A percentile compares a stretch with the other conserved stretches of the same genome.
These are phyloP conservation scores for Hanseniaspora sp. DNA, from an alignment of 1,139 yeast genomes.

Conservation along the genomic window DNA sequence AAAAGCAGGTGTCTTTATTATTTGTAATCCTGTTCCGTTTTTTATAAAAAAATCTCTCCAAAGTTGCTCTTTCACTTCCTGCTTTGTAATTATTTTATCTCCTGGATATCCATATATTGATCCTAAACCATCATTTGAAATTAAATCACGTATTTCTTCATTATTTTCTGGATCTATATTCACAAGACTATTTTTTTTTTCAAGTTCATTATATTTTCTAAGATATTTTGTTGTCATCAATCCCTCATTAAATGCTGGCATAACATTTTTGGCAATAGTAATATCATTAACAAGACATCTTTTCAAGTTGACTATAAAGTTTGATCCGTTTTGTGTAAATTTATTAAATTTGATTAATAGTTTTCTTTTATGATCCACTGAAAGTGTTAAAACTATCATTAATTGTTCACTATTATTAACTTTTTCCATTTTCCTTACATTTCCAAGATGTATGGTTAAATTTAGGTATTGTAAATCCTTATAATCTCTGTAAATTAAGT, in stretches of 20 bases:
- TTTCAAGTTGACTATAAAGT: conserved; percentile 61
- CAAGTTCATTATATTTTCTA: background rate
- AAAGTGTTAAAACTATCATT: conserved; percentile 60
- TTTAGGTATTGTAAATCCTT: conserved; percentile 54
- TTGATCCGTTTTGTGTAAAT: conserved; percentile 64
- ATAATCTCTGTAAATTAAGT: conserved; percentile 9
- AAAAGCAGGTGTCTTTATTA: conserved; percentile 65
- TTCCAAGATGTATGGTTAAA: conserved; percentile 61
- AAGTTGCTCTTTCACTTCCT: conserved; percentile 73
- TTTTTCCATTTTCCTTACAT: conserved; percentile 77
- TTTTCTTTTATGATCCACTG: conserved; percentile 22
- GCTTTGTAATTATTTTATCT: conserved; percentile 62
- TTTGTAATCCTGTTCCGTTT: conserved; percentile 73
- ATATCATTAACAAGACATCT: conserved; percentile 53
- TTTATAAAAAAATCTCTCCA: conserved; percentile 86
- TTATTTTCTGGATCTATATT: background rate
- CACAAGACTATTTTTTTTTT: conserved; percentile 1
- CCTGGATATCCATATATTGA: conserved; percentile 80
- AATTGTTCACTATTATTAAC: conserved; percentile 72
- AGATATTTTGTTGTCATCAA: conserved; percentile 19
- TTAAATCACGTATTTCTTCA: background rate
- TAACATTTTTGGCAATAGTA: conserved; percentile 30
- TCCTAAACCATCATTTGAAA: conserved; percentile 67
- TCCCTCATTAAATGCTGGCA: conserved; percentile 25
- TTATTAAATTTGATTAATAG: conserved; percentile 61